Evolutionary conservation across 495 filamentous ascomycete species (phyloP).

Genomic region (Hyaloscypha finlandica): DNA sequence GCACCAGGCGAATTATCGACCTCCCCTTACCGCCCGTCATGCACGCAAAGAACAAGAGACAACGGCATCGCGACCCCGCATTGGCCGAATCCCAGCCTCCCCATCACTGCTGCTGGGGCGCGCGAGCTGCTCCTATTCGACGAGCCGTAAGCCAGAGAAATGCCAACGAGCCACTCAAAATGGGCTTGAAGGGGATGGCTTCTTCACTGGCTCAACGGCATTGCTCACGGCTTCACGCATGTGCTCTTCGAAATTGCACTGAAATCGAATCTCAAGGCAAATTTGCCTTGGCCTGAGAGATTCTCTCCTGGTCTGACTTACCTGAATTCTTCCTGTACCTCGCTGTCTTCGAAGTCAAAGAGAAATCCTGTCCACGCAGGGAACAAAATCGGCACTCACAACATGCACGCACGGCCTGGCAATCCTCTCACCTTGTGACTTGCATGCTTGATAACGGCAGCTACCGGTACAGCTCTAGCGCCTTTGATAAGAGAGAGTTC

Average conservation of each 20-base stretch:
- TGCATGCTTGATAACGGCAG: conserved; percentile 29
- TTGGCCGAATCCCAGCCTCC: conserved; percentile 7
- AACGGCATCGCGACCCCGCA: conserved; percentile 9
- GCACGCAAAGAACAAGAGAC: not conserved
- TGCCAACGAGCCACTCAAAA: not conserved
- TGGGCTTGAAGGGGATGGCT: not conserved
- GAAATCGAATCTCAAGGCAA: not conserved
- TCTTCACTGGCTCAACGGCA: not conserved
- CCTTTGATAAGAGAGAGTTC: conserved; percentile 26
- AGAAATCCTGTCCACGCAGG: not conserved
- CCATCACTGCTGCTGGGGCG: conserved; percentile 14
- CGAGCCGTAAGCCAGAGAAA: not conserved
- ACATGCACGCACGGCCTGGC: conserved; percentile 6
- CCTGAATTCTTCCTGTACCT: not conserved
- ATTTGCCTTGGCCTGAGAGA: not conserved
- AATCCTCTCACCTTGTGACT: conserved; percentile 20
- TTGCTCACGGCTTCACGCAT: not conserved
- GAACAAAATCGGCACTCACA: conserved; percentile 12
- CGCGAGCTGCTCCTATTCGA: conserved; percentile 15
- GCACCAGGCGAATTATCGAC: conserved; percentile 8
- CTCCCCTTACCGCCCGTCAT: conserved; percentile 20
- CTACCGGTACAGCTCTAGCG: conserved; percentile 20
- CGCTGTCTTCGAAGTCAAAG: not conserved
- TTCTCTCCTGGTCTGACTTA: not conserved
- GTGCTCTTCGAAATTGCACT: not conserved